These are phyloP conservation scores for Eucalyptus urophylla DNA, from an alignment of 345 rosid species.

Conservation along the genomic window DNA sequence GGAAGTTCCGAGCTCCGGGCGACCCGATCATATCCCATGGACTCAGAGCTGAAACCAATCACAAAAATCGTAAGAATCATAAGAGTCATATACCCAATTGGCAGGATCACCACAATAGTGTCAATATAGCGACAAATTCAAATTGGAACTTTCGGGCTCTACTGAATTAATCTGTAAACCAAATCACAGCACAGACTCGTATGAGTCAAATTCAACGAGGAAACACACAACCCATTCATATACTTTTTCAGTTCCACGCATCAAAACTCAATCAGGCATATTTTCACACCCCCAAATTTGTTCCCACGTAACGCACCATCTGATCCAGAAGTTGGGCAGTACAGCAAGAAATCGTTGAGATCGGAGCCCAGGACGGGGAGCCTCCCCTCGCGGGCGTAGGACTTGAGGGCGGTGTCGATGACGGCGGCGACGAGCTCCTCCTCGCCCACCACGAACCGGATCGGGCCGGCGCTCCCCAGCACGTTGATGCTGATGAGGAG, in stretches of 20 bases:
- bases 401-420: constrained; percentile 70
- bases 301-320: background rate
- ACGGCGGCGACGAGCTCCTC: constrained; percentile 65
- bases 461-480: constrained; percentile 91
- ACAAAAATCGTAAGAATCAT: background rate
- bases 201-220: background rate
- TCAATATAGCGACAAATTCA: background rate
- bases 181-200: background rate
- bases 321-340: constrained; percentile 53
- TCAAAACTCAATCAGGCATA: background rate
- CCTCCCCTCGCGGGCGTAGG: constrained; percentile 94
- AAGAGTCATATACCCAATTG: background rate
- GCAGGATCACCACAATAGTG: background rate
- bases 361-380: constrained; percentile 87
- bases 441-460: constrained; percentile 82
- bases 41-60: constrained; percentile 38
- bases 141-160: background rate
- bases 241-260: background rate
- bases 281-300: too few relatives aligned
- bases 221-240: background rate
- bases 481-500: constrained; percentile 72
- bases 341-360: constrained; percentile 68
- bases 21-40: constrained; percentile 86
- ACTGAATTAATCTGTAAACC: background rate
- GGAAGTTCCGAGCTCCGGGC: constrained; percentile 63